Percentiles rank a stretch among this genome's conserved stretches.
These are phyloP conservation scores for Kwoniella sp. DNA, from an alignment of 768 basidiomycete genomes.

Conservation along the genomic window DNA sequence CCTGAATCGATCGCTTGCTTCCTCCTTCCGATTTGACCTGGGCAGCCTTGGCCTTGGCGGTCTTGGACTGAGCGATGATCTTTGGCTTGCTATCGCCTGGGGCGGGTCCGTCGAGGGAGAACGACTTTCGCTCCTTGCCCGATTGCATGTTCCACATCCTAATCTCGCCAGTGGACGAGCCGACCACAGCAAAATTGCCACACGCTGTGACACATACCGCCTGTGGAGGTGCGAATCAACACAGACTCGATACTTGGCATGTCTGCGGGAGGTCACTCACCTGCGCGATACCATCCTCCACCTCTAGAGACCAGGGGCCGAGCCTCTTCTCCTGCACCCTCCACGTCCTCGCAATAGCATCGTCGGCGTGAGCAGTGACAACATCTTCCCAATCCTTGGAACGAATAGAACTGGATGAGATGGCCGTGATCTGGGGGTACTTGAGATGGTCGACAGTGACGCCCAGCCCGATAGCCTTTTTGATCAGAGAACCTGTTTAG, in stretches of 20 bases:
- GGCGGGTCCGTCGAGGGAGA: slow-evolving; percentile 54
- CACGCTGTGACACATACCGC: slow-evolving; percentile 86
- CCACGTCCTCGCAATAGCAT: slow-evolving; percentile 81
- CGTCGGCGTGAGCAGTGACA: slow-evolving; percentile 80
- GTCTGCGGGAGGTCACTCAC: slow-evolving; percentile 51
- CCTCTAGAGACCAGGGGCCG: slow-evolving; percentile 68
- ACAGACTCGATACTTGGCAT: not conserved
- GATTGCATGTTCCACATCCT: slow-evolving; percentile 97
- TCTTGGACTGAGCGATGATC: slow-evolving; percentile 31
- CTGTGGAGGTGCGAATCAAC: slow-evolving; percentile 13
- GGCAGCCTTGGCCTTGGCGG: slow-evolving; percentile 20
- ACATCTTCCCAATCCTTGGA: slow-evolving; percentile 98
- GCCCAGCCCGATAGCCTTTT: slow-evolving; percentile 71
- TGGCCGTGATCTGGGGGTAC: slow-evolving; percentile 69
- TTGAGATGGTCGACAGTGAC: slow-evolving; percentile 78
- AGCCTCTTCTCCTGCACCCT: slow-evolving; percentile 72
- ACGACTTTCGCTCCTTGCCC: slow-evolving; percentile 75
- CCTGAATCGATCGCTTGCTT: slow-evolving; percentile 55
- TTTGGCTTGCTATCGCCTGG: slow-evolving; percentile 38
- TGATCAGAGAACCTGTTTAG: slow-evolving; percentile 68
- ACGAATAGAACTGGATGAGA: slow-evolving; percentile 73
- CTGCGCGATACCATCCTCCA: slow-evolving; percentile 66
- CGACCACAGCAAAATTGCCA: slow-evolving; percentile 87
- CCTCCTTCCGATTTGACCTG: slow-evolving; percentile 25
- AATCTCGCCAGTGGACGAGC: slow-evolving; percentile 68